Conservation (phyloP, 768 basidiomycete species). For the Crepidotus variabilis region DNA sequence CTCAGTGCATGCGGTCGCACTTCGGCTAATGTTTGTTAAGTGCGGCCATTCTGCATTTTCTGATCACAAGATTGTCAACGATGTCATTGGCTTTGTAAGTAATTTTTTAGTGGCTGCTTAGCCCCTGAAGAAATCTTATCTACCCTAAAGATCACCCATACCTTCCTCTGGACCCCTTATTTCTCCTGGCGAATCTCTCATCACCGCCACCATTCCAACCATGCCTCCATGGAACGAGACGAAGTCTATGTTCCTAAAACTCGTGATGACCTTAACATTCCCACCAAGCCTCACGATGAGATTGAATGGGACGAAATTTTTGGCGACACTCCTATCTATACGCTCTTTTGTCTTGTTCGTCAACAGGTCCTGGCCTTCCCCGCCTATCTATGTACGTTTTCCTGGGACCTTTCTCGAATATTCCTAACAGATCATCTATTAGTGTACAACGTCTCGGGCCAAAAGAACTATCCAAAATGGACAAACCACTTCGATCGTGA, state of each 20-base stretch:
- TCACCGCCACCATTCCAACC: slow-evolving; percentile 48
- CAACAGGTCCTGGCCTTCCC: slow-evolving; percentile 60
- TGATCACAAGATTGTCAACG: slow-evolving; percentile 41
- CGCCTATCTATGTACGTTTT: slow-evolving; percentile 50
- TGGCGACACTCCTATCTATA: slow-evolving; percentile 60
- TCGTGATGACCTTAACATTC: slow-evolving; percentile 49
- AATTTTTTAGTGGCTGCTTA: slow-evolving; percentile 1
- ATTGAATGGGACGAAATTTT: slow-evolving; percentile 53
- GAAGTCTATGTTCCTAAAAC: slow-evolving; percentile 64
- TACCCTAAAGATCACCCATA: slow-evolving; percentile 34
- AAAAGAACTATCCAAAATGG: slow-evolving; percentile 54
- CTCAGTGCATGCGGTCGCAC: not conserved
- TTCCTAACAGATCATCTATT: slow-evolving; percentile 6
- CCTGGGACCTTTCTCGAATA: slow-evolving; percentile 1
- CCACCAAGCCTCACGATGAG: slow-evolving; percentile 28
- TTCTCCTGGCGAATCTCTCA: slow-evolving; percentile 55
- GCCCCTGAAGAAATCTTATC: not conserved
- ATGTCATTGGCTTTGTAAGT: slow-evolving; percentile 48
- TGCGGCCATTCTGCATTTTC: slow-evolving; percentile 59
- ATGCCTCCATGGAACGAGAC: slow-evolving; percentile 51
- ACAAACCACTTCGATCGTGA: slow-evolving; percentile 67
- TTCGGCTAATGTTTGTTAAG: slow-evolving; percentile 21
- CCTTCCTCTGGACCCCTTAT: slow-evolving; percentile 49
- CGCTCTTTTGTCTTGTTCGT: slow-evolving; percentile 49
- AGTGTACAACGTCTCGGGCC: slow-evolving; percentile 63